Conservation (phyloP, 2,329 filamentous ascomycete species). For the Hysterium pulicare region DNA sequence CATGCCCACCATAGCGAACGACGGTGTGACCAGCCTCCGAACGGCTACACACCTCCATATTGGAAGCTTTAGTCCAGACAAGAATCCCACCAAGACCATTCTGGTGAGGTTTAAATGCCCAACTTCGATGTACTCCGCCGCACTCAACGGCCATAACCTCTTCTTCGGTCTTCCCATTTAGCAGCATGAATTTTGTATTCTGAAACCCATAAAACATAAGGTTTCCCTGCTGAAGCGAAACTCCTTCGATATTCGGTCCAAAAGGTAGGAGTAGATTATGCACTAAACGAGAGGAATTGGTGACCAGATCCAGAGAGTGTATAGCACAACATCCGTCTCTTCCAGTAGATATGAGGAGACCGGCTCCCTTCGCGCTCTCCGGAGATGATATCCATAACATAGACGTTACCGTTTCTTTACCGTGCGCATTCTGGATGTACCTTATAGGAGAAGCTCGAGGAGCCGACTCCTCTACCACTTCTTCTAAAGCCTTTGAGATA, state of each 20-base stretch:
- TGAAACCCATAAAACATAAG: conserved; percentile 79
- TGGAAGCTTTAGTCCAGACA: conserved; percentile 70
- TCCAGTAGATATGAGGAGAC: conserved; percentile 66
- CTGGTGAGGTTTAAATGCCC: conserved; percentile 52
- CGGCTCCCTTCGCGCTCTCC: conserved; percentile 6
- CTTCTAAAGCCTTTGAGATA: conserved; percentile 9
- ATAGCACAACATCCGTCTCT: conserved; percentile 75
- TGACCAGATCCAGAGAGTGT: conserved; percentile 41
- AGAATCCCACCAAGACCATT: conserved; percentile 51
- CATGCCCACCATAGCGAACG: conserved; percentile 71
- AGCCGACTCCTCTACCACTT: neutral
- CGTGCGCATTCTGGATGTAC: conserved; percentile 39
- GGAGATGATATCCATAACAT: conserved; percentile 42
- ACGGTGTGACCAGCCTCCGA: conserved; percentile 41
- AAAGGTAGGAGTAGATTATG: conserved; percentile 70
- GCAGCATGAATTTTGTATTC: conserved; percentile 74
- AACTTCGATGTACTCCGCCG: conserved; percentile 79
- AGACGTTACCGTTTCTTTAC: conserved; percentile 64
- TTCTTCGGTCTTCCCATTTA: conserved; percentile 69
- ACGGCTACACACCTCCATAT: conserved; percentile 47
- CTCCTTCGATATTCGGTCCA: conserved; percentile 71
- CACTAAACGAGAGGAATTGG: conserved; percentile 43
- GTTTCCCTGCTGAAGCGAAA: conserved; percentile 58
- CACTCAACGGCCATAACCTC: conserved; percentile 73
- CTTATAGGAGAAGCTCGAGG: conserved; percentile 10